Base-by-base conservation (phyloP, 1,284 basidiomycete genomes). In the Cryptococcus neoformans region DNA sequence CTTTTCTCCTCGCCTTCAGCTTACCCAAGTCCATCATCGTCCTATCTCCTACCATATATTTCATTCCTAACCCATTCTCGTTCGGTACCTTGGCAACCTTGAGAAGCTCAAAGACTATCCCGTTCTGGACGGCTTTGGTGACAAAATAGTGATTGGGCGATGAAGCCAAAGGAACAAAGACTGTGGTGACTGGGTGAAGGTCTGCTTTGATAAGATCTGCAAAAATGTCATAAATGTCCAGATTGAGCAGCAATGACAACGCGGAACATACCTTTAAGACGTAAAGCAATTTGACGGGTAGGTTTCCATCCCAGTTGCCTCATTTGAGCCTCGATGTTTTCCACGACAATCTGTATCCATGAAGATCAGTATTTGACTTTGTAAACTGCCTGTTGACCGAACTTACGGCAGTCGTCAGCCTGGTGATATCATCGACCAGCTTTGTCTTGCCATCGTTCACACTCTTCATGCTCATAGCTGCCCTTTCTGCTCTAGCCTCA, bases 251-350 rank as follows among this genome's bases (percentile, higher is more conserved):
- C 44, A 12, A n/a, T 14, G n/a, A 37, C 11, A 47, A 41, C 16
- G 6, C 16, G 7, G 14, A 16, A 42, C 57, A 38, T 11, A 64
- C 66, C 65, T 54, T 69, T 65, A 1, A 66, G 62, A 11, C 68
- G 65, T 8, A 76, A 56, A 3, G 69, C 59, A 6, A 74, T 51
- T n/a, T 69, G 60, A 2, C 74, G 67, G 4, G 61, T 54, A 4
- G 74, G 74, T 12, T 57, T 40, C 57, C 67, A 68, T 2, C 74
- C 74, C 6, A 74, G 56, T 37, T 69, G 67, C 5, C 67, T 55
- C 59, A 74, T 67, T 39, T 76, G 72, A 51, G 57, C 59, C 50
- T 74, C 71, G 11, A 74, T 55, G 53, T 66, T 70, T 56, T 76
- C 74, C 51, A 66, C 68, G 21, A 28, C 28, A 28, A 28, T 28